Evolutionary conservation across 1,139 yeast species (phyloP), one percentile per base, ranked within the genome.

Genomic region (Candida dubliniensis): DNA sequence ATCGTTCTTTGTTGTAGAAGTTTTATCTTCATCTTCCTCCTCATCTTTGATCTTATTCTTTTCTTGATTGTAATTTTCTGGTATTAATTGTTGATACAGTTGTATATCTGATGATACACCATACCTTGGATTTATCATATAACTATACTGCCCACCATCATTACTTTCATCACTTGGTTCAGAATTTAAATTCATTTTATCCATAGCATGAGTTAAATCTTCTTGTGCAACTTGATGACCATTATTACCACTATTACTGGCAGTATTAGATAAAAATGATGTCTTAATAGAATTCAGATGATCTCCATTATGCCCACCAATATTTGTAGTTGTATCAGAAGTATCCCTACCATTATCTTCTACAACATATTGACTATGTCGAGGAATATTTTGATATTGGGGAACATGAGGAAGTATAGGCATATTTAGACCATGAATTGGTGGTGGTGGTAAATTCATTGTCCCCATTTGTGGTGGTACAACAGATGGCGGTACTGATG

Each of bases 171-270:
- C 42, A 26, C 49, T 50, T 37, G 3, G 12, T 30, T 30, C 32
- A 30, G 12, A 8, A 30, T 30, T 30, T 14, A 58, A 46, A 38
- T 43, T 51, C 56, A 58, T 52, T 15, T 48, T 44, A 9, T 51
- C 52, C 54, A 60, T 55, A 7, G 63, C 51, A 31, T 46, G 42
- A 12, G 47, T 47, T 38, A 59, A 53, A 34, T 57, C 51, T 8
- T 35, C 52, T 56, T 31, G 37, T 25, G 10, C 32, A 31, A 8
- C 9, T 29, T n/a, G 24, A 14, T 31, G 24, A 14, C 25, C 35
- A 10, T 23, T 26, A 13, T 13, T 12, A 25, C 36, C 18, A 8
- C 14, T 27, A 9, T 11, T 18, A 25, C 34, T 35, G 9, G 37
- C 35, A 31, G 10, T 3, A 32, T 34, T 38, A 4, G 38, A 31